Evolutionary conservation across 73 alveolate species (phyloP), one percentile per base, ranked within the genome.

Genomic region (Symbiodinium natans): DNA sequence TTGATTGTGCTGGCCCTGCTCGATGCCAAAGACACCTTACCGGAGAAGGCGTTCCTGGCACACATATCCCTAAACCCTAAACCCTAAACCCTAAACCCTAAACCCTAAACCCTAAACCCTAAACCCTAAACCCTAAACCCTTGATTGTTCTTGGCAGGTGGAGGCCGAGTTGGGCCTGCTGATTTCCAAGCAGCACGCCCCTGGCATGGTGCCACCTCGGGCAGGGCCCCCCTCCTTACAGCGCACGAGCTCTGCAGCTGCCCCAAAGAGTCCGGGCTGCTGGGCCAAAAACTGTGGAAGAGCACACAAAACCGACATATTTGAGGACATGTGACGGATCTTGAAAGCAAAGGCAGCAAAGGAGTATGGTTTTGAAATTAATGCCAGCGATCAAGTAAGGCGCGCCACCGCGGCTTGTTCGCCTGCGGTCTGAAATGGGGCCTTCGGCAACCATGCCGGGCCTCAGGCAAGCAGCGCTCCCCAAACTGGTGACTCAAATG

Each of bases 181-280:
- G 77, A 63, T 63, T 27, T 63, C 77, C 31, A 63, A 63, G 77
- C 77, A 63, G 31, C 77, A 63, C 25, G 77, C 77, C 77, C 77
- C 77, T 63, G 77, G 77, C 36, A 27, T 34, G 31, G 77, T 63
- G 77, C 77, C 77, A 25, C 77, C 77, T 2, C 77, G 77, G 15
- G 77, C 77, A 34, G 77, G 77, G 77, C 77, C 77, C 17, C 77
- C 77, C 17, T 63, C 77, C 77, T 34, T 63, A 8, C 77, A 63
- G 40, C 77, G 77, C 15, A 63, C 77, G 40, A 63, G 31, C 25
- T 63, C 77, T 21, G 77, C 77, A 34, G 31, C 77, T 31, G 77
- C 77, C 36, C 77, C 77, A 34, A 63, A 63, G 34, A 63, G 77
- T 34, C 31, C 25, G 31, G 77, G 77, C 31, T 23, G 36, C 77